phyloP scores from a whole-genome alignment of 495 filamentous ascomycete genomes.

The Penicillium soppii region DNA sequence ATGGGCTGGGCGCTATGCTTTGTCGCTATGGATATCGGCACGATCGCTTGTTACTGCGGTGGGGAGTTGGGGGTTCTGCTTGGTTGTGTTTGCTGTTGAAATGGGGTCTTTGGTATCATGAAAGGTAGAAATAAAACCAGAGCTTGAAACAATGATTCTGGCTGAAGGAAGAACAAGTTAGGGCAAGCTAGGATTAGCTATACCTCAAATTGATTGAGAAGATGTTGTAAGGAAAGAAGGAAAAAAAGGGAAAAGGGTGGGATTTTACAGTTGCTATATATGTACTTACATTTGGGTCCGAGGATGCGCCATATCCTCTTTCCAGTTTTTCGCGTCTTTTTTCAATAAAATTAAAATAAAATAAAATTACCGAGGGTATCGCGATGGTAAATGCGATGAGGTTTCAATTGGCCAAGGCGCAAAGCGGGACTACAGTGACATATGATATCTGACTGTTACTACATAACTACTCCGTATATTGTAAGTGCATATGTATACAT shows the following conservation, averaged over 20 bases:
- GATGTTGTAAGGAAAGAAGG: slow-evolving; percentile 1
- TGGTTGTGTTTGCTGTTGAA: slow-evolving; percentile 6
- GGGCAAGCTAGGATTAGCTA: slow-evolving; percentile 19
- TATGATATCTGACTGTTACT: background rate
- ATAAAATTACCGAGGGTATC: background rate
- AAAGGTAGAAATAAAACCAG: background rate
- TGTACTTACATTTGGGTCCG: background rate
- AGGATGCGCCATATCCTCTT: background rate
- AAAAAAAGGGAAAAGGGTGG: slow-evolving; percentile 4
- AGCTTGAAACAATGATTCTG: background rate
- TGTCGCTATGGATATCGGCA: slow-evolving; percentile 1
- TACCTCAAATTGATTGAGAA: slow-evolving; percentile 7
- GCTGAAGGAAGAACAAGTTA: background rate
- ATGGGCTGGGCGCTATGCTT: slow-evolving; percentile 3
- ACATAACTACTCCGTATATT: no score
- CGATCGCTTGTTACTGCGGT: slow-evolving; percentile 17
- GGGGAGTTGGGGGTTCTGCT: slow-evolving; percentile 5
- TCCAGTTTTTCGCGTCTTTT: slow-evolving; percentile 1
- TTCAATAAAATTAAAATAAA: background rate
- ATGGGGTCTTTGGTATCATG: slow-evolving; percentile 10
- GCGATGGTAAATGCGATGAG: background rate
- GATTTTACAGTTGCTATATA: slow-evolving; percentile 19
- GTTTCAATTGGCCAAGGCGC: background rate
- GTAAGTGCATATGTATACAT: no score
- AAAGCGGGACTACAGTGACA: background rate